These are phyloP conservation scores for Saccharomyces pastorianus DNA, from an alignment of 1,139 yeast species.

Conservation along the genomic window DNA sequence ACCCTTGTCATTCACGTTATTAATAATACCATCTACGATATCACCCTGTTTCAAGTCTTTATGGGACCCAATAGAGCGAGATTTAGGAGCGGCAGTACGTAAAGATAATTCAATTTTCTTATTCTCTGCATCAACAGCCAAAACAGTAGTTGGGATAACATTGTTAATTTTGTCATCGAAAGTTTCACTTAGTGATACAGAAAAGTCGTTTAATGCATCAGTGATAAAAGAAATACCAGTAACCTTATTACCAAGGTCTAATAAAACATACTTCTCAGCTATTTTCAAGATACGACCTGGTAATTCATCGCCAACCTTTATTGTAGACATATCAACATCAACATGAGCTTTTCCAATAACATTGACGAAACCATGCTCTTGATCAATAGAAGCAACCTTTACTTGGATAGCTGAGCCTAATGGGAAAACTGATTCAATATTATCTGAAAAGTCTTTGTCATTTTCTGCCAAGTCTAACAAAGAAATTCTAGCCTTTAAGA, in stretches of 20 bases:
- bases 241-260: conserved; percentile 55
- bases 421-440: conserved; percentile 52
- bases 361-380: conserved; percentile 43
- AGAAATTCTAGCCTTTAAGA: conserved; percentile 59
- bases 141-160: conserved; percentile 53
- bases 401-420: conserved; percentile 64
- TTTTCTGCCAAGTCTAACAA: conserved; percentile 57
- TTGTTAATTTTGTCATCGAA: conserved; percentile 44
- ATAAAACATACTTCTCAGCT: conserved; percentile 54
- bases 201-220: conserved; percentile 71
- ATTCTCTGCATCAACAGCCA: conserved; percentile 47
- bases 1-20: conserved; percentile 69
- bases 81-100: background rate
- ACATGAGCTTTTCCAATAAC: conserved; percentile 44
- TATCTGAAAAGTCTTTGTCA: conserved; percentile 27
- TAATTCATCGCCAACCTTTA: conserved; percentile 48
- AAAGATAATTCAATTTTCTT: conserved; percentile 59
- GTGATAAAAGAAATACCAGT: conserved; percentile 64
- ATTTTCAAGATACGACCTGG: conserved; percentile 63
- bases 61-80: conserved; percentile 23
- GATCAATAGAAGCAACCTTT: conserved; percentile 47
- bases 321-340: conserved; percentile 42
- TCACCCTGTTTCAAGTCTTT: conserved; percentile 63
- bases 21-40: conserved; percentile 70
- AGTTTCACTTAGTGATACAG: conserved; percentile 44